Percentiles rank a stretch among this genome's conserved stretches.
phyloP scores from a whole-genome alignment of 345 rosid species.

The Rhodamnia rubescens region DNA sequence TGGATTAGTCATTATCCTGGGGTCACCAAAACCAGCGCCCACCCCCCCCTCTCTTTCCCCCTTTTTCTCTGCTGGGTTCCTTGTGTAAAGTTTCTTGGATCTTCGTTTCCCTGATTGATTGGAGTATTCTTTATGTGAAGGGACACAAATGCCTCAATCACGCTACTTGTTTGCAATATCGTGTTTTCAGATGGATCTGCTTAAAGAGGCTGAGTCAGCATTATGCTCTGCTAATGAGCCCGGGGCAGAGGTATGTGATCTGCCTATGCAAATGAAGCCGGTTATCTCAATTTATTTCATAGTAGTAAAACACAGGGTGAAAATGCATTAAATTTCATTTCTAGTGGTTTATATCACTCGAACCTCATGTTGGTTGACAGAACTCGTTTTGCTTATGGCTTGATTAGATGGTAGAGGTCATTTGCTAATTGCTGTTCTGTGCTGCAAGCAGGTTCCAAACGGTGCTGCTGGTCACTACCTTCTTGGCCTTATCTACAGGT shows the following conservation, averaged over 20 bases:
- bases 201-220: slow-evolving; percentile 86
- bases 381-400: neutral
- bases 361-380: neutral
- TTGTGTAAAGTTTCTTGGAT: neutral
- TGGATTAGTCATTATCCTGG: neutral
- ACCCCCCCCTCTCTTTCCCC: too few species aligned
- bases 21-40: too few species aligned
- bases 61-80: neutral
- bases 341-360: neutral
- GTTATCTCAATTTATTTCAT: neutral
- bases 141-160: slow-evolving; percentile 84
- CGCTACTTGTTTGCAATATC: slow-evolving; percentile 97
- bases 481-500: slow-evolving; percentile 96
- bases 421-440: neutral
- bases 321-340: neutral
- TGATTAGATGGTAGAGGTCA: neutral
- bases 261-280: neutral
- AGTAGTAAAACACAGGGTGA: neutral
- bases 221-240: slow-evolving; percentile 80
- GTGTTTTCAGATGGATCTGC: slow-evolving; percentile 94
- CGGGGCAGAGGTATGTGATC: slow-evolving; percentile 53
- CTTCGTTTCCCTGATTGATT: neutral
- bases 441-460: slow-evolving; percentile 58
- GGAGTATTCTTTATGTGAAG: slow-evolving; percentile 34
- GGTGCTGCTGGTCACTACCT: slow-evolving; percentile 98